phyloP scores from a whole-genome alignment of 2,329 filamentous ascomycete species.

The Fusarium brevicatenulatum region DNA sequence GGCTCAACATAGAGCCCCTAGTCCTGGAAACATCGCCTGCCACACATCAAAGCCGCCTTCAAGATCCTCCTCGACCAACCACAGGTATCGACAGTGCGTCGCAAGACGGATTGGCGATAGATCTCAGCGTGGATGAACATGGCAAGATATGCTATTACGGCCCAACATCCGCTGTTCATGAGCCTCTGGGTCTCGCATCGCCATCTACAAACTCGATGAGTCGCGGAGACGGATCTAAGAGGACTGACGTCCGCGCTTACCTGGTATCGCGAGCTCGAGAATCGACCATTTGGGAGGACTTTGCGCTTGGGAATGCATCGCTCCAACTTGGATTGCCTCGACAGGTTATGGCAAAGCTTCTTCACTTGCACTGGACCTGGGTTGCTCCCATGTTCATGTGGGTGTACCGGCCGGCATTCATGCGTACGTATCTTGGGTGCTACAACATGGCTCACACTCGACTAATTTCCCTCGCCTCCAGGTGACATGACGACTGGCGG shows the following conservation, averaged over 20 bases:
- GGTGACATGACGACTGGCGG: slow-evolving; percentile 3
- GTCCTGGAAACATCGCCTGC: not conserved
- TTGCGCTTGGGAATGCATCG: not conserved
- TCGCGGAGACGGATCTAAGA: not conserved
- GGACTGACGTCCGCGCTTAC: not conserved
- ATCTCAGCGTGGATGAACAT: slow-evolving; percentile 1
- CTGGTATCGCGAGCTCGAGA: not conserved
- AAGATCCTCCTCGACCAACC: not conserved
- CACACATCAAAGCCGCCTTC: not conserved
- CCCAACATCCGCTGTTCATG: not conserved
- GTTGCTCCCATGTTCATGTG: slow-evolving; percentile 12
- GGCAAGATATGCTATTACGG: slow-evolving; percentile 12
- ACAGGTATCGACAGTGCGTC: not conserved
- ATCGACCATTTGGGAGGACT: slow-evolving; percentile 1
- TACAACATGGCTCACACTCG: too few species aligned
- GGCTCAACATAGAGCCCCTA: not conserved
- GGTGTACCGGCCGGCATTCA: slow-evolving; percentile 3
- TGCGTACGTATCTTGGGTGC: not conserved
- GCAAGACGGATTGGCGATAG: not conserved
- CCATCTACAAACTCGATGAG: slow-evolving; percentile 1
- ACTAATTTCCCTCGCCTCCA: not conserved
- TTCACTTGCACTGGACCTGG: slow-evolving; percentile 7
- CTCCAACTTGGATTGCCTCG: not conserved
- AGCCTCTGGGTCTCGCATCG: not conserved
- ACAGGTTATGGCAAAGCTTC: not conserved